Evolutionary conservation across 129 eudicot species (phyloP), one percentile per base, ranked within the genome.

Genomic region (Helichrysum umbraculigerum): DNA sequence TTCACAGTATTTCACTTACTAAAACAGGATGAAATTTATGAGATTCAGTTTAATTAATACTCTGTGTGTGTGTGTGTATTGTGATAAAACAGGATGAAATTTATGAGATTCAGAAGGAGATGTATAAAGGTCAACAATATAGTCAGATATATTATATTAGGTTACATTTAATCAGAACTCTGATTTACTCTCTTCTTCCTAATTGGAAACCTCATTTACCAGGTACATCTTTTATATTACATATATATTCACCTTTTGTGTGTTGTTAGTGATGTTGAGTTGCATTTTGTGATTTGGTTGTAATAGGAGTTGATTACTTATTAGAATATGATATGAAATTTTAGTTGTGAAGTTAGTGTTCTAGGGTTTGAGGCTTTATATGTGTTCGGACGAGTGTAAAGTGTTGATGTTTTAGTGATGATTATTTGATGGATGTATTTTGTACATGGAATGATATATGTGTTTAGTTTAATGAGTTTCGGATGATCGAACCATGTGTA

Each of bases 201-300:
- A 87, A 67, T 50, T 93, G 97, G 98, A 93, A 93, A 78, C 97
- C 98, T 82, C 89, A 90, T 51, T 69, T 93, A 37, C 93, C 98
- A 73, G 90, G 98, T 93, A 83, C 29, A 57, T 67, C 50, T 35
- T 28, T 70, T 22, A 32, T 22, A 19, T 19, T 9, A 7, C 10
- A n/a, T 66, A 56, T 41, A 6, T 20, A 41, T 83, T 50, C 0
- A 25, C 17, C 17, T 42, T n/a, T 8, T 33, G 51, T 54, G 32
- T 17, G 32, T 25, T 32, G 19, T 5, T 1, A 20, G 19, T 22
- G 28, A 15, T 60, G 51, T 11, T n/a, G 21, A 12, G 17, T 8
- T 67, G 21, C 28, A n/a, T 37, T 67, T 17, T 52, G 75, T 71
- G 75, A 7, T 50, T 61, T 30, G 15, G 7, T 61, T 61, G 17